Evolutionary conservation across 257 asterid species (phyloP).

Genomic region (Solanum dulcamara): DNA sequence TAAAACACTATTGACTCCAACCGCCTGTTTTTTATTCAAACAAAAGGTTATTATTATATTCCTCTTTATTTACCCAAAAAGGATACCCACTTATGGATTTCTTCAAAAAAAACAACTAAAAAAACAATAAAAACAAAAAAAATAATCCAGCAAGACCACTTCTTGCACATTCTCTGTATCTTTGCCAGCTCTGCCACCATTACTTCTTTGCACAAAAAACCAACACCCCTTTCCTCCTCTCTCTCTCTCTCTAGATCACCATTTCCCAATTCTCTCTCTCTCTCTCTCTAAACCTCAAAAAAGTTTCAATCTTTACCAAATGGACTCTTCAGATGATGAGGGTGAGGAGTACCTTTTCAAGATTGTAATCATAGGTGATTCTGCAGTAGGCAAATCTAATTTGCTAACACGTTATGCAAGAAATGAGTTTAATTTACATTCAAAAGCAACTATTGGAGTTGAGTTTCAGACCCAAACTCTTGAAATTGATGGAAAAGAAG

Average conservation of each 20-base stretch:
- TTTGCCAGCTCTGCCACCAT: slow-evolving; percentile 3
- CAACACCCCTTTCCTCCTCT: background rate
- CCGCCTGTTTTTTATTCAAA: background rate
- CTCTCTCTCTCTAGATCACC: background rate
- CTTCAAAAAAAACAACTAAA: background rate
- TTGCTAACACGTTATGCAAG: slow-evolving; percentile 56
- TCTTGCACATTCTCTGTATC: background rate
- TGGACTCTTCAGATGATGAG: slow-evolving; percentile 56
- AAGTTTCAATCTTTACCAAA: background rate
- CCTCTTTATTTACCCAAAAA: background rate
- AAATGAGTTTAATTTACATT: slow-evolving; percentile 56
- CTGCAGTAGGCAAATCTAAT: slow-evolving; percentile 66
- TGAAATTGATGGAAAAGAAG: slow-evolving; percentile 62
- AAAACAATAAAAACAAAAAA: background rate
- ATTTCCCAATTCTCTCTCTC: background rate
- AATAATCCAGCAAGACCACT: background rate
- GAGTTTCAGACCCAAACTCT: slow-evolving; percentile 66
- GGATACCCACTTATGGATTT: background rate
- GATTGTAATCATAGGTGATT: slow-evolving; percentile 61
- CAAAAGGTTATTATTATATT: background rate
- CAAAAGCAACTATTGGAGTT: slow-evolving; percentile 63
- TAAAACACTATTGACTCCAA: background rate
- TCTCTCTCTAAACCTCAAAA: background rate
- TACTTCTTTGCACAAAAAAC: background rate
- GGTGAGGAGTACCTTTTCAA: slow-evolving; percentile 69